Evolutionary conservation across 2,329 filamentous ascomycete species (phyloP).

Genomic region (Venturiaceae sp.): DNA sequence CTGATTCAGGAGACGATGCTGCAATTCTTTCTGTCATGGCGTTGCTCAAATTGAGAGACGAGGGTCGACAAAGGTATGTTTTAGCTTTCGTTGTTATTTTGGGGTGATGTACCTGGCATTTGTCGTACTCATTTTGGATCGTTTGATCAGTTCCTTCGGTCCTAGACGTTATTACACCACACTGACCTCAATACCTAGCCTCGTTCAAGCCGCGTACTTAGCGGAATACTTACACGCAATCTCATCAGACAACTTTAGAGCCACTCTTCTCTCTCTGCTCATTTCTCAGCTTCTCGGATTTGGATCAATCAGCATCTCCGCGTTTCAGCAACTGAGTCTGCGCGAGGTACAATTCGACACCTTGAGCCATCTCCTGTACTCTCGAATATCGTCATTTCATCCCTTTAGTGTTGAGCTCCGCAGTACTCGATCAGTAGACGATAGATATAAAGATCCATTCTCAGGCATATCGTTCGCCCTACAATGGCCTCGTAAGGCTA

Average conservation of each 20-base stretch:
- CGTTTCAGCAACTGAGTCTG: neutral
- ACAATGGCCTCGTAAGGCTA: neutral
- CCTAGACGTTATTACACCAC: no score
- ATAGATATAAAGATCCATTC: neutral
- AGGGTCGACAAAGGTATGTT: no score
- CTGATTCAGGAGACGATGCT: conserved; percentile 1
- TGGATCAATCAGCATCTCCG: conserved; percentile 1
- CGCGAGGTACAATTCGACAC: conserved; percentile 9
- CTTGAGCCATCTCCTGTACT: conserved; percentile 4
- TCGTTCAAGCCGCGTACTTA: conserved; percentile 1
- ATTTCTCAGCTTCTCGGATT: conserved; percentile 1
- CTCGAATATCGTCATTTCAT: conserved; percentile 8
- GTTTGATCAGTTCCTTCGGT: no score
- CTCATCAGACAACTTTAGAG: conserved; percentile 4
- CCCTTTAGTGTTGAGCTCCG: neutral
- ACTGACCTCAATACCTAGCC: no score
- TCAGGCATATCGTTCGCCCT: neutral
- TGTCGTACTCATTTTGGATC: no score
- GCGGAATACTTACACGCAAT: neutral
- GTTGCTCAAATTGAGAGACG: neutral
- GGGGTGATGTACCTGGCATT: no score
- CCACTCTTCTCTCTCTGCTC: neutral
- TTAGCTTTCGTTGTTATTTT: no score
- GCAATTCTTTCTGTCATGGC: conserved; percentile 5
- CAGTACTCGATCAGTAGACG: neutral